Evolutionary conservation across 345 rosid genomes (phyloP).

Genomic region (Salix arbutifolia): DNA sequence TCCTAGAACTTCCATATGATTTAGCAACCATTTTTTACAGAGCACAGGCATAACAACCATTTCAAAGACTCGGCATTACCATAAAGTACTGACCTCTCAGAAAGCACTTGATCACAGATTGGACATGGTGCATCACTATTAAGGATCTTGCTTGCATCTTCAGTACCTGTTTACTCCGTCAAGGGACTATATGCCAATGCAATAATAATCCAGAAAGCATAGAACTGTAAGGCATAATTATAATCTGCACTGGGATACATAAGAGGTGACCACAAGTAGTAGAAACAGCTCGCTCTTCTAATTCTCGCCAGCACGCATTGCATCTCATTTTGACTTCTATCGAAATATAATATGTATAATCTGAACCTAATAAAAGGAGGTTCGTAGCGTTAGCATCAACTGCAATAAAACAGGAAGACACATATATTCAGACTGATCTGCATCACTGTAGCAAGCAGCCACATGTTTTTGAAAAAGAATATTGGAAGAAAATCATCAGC

Average conservation of each 20-base stretch:
- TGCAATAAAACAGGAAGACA: background rate
- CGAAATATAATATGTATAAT: conserved; percentile 13
- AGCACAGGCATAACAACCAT: background rate
- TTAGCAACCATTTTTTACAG: background rate
- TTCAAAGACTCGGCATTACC: background rate
- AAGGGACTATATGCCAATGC: conserved; percentile 35
- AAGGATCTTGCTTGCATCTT: conserved; percentile 88
- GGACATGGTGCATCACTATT: conserved; percentile 88
- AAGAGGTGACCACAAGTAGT: conserved; percentile 90
- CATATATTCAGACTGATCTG: background rate
- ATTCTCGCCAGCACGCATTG: conserved; percentile 93
- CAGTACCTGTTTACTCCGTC: conserved; percentile 60
- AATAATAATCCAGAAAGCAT: background rate
- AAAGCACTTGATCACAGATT: conserved; percentile 90
- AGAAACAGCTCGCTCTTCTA: conserved; percentile 83
- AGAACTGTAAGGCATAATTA: conserved; percentile 1
- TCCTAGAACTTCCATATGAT: background rate
- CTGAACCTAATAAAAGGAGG: background rate
- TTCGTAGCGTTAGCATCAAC: background rate
- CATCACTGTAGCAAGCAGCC: background rate
- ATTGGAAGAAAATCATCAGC: background rate
- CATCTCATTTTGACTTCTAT: conserved; percentile 66
- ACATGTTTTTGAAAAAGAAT: background rate
- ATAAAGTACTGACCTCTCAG: conserved; percentile 58
- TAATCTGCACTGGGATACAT: conserved; percentile 52